These are phyloP conservation scores for Pyracantha coccinea DNA, from an alignment of 331 rosid species.

Conservation along the genomic window DNA sequence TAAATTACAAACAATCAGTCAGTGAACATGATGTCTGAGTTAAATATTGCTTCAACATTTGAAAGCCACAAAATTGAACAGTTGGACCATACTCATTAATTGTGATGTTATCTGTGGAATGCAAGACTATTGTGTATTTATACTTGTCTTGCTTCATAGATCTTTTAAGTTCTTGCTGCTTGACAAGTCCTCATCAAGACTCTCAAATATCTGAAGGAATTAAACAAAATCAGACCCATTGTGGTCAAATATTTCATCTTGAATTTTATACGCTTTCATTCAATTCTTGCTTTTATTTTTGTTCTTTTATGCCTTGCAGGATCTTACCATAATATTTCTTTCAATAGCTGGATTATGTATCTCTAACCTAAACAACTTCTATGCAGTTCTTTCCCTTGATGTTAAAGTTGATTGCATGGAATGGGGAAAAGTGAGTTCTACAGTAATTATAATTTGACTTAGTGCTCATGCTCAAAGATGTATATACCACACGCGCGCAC, in stretches of 20 bases:
- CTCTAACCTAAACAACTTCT: slow-evolving; percentile 24
- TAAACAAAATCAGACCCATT: neutral
- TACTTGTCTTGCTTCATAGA: neutral
- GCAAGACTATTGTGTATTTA: neutral
- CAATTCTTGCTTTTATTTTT: neutral
- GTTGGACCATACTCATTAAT: neutral
- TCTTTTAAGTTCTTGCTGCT: neutral
- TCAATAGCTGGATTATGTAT: neutral
- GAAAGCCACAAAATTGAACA: neutral
- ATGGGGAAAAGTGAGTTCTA: slow-evolving; percentile 66
- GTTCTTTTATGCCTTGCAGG: neutral
- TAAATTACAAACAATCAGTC: neutral
- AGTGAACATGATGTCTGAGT: neutral
- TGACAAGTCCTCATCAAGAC: neutral
- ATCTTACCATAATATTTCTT: neutral
- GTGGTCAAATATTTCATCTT: neutral
- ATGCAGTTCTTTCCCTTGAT: slow-evolving; percentile 91
- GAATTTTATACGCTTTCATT: neutral
- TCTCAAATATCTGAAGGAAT: neutral
- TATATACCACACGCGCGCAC: too few relatives aligned
- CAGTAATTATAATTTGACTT: neutral
- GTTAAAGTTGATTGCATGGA: slow-evolving; percentile 91
- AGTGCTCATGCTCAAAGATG: neutral
- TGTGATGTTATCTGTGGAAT: neutral
- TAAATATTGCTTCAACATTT: neutral